These are phyloP conservation scores for Rhododendron mucronatum DNA, from an alignment of 148 eudicot species.

Conservation along the genomic window DNA sequence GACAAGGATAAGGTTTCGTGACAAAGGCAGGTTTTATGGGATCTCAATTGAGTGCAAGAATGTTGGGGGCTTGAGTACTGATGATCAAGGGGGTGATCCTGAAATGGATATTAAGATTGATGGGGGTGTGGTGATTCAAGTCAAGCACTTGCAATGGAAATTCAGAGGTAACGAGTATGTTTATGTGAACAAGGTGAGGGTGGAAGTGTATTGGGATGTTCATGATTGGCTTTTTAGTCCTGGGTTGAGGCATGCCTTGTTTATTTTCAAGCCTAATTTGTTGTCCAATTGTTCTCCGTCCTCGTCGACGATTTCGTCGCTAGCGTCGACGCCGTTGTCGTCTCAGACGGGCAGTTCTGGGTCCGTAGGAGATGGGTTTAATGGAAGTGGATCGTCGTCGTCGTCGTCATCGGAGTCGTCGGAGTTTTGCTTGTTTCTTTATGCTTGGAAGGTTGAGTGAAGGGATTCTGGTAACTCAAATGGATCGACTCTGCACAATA, in stretches of 20 bases:
- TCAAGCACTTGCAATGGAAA: conserved; percentile 86
- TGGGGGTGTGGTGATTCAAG: conserved; percentile 60
- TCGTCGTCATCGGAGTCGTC: conserved; percentile 23
- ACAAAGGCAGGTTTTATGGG: conserved; percentile 69
- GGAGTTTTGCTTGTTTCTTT: conserved; percentile 75
- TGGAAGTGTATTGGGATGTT: conserved; percentile 91
- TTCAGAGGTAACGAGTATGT: conserved; percentile 76
- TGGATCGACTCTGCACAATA: neutral
- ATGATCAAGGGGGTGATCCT: conserved; percentile 31
- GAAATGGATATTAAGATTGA: conserved; percentile 82
- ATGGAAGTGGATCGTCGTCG: conserved; percentile 19
- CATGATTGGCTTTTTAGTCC: conserved; percentile 94
- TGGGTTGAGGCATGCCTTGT: conserved; percentile 77
- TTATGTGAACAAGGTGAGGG: conserved; percentile 42
- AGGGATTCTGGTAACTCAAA: neutral
- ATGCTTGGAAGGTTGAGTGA: conserved; percentile 96
- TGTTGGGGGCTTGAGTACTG: conserved; percentile 9
- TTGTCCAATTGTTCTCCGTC: conserved; percentile 17
- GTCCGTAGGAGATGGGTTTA: conserved; percentile 24
- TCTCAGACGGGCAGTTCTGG: conserved; percentile 28
- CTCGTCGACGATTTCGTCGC: conserved; percentile 11
- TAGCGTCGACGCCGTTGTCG: conserved; percentile 27
- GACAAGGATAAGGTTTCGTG: conserved; percentile 65
- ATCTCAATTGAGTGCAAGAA: conserved; percentile 71
- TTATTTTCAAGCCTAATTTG: conserved; percentile 60